Conservation (phyloP, 1,139 yeast species). For the Suhomyces coccinellae region DNA sequence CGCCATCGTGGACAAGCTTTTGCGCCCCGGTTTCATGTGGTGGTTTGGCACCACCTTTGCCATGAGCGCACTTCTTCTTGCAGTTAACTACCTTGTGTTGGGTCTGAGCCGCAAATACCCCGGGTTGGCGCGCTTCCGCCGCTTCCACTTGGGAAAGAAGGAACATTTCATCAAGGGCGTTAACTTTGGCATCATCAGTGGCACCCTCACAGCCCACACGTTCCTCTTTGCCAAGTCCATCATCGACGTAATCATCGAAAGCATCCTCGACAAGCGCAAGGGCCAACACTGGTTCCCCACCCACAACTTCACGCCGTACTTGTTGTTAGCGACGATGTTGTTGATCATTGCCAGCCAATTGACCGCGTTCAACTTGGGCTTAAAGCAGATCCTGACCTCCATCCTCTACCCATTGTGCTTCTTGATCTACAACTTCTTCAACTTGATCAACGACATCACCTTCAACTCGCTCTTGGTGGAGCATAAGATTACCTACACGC, state of each 20-base stretch:
- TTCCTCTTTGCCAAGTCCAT: conserved; percentile 81
- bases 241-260: conserved; percentile 62
- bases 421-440: conserved; percentile 75
- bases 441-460: conserved; percentile 70
- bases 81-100: conserved; percentile 22
- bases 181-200: conserved; percentile 69
- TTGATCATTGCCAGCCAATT: conserved; percentile 72
- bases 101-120: conserved; percentile 3
- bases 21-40: conserved; percentile 29
- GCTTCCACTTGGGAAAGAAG: conserved; percentile 4
- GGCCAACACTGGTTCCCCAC: conserved; percentile 18
- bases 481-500: conserved; percentile 34
- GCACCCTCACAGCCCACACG: conserved; percentile 83
- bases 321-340: conserved; percentile 60
- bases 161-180: conserved; percentile 47
- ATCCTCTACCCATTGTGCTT: conserved; percentile 83
- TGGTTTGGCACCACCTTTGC: conserved; percentile 45
- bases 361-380: conserved; percentile 71
- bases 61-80: conserved; percentile 26
- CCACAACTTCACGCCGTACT: conserved; percentile 37
- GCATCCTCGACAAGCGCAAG: conserved; percentile 35
- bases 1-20: conserved; percentile 27
- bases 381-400: conserved; percentile 72
- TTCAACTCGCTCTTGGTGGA: conserved; percentile 49
- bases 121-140: not conserved